phyloP scores from a whole-genome alignment of 108 stramenopile species.

The Cyclotella choctawhatcheeana region DNA sequence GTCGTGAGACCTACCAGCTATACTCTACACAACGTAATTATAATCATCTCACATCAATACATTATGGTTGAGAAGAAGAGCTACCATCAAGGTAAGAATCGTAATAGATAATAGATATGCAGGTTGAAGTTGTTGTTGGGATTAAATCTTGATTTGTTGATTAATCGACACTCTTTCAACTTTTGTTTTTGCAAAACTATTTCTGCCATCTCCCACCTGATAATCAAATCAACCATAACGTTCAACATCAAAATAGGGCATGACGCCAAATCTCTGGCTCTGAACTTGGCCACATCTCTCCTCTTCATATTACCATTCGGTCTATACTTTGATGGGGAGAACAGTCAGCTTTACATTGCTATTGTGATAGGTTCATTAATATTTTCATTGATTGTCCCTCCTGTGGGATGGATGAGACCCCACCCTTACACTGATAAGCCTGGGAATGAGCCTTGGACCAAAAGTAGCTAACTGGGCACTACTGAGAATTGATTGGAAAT shows the following conservation, averaged over 20 bases:
- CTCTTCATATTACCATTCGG: conserved; percentile 74
- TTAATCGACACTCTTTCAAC: neutral
- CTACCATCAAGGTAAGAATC: conserved; percentile 56
- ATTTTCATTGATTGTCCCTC: conserved; percentile 67
- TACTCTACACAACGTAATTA: too few relatives aligned
- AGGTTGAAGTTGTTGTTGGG: too few relatives aligned
- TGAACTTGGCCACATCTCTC: conserved; percentile 68
- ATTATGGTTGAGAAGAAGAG: conserved; percentile 43
- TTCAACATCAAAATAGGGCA: conserved; percentile 62
- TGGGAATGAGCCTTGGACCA: conserved; percentile 59
- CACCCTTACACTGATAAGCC: conserved; percentile 84
- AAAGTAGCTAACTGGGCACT: conserved; percentile 1
- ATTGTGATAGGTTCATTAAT: conserved; percentile 52
- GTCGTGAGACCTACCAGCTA: too few relatives aligned
- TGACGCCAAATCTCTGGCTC: conserved; percentile 74
- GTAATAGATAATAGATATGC: too few relatives aligned
- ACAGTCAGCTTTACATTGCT: conserved; percentile 32
- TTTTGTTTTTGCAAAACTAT: too few relatives aligned
- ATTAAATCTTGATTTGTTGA: neutral
- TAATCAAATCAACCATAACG: too few relatives aligned
- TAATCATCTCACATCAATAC: conserved; percentile 2
- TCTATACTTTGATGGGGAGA: conserved; percentile 46
- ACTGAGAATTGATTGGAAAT: neutral
- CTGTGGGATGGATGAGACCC: conserved; percentile 78
- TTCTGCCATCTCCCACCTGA: too few relatives aligned